Evolutionary conservation across 345 rosid genomes (phyloP).

Genomic region (Camelina hispida): DNA sequence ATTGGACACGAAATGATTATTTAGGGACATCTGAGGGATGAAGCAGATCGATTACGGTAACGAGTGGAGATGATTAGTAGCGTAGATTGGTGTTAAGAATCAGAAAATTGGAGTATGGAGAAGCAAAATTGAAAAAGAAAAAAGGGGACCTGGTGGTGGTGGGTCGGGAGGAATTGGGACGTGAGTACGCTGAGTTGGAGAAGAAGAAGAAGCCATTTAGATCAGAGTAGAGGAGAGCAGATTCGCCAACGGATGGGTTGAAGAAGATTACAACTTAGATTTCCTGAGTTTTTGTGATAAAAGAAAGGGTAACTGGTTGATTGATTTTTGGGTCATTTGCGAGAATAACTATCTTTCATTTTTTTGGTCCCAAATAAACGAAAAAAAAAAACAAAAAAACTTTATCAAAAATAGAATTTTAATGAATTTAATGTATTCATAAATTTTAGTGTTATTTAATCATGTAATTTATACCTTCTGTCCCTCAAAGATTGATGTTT

Average conservation of each 20-base stretch:
- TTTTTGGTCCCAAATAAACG: too few species aligned
- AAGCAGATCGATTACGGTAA: background rate
- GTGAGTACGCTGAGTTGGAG: slow-evolving; percentile 55
- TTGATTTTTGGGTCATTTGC: too few species aligned
- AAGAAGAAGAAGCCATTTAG: slow-evolving; percentile 62
- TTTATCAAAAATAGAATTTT: too few species aligned
- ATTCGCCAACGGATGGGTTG: background rate
- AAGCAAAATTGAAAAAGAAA: slow-evolving; percentile 8
- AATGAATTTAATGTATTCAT: too few species aligned
- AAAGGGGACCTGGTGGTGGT: slow-evolving; percentile 33
- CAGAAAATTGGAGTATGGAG: background rate
- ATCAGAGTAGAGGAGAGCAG: background rate
- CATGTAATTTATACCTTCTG: too few species aligned
- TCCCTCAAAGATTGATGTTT: too few species aligned
- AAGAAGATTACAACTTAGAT: background rate
- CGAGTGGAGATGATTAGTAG: background rate
- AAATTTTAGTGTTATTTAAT: too few species aligned
- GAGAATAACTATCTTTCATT: too few species aligned
- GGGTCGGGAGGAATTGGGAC: slow-evolving; percentile 56
- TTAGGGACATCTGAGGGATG: background rate
- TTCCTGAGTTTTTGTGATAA: background rate
- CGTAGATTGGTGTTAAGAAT: slow-evolving; percentile 10
- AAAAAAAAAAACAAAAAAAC: too few species aligned
- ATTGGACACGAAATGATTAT: too few species aligned
- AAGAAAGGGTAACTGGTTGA: too few species aligned